A percentile compares a stretch with the other conserved stretches of the same genome.
Conservation (phyloP, 805 yeast genomes). For the Pichia heedii region DNA sequence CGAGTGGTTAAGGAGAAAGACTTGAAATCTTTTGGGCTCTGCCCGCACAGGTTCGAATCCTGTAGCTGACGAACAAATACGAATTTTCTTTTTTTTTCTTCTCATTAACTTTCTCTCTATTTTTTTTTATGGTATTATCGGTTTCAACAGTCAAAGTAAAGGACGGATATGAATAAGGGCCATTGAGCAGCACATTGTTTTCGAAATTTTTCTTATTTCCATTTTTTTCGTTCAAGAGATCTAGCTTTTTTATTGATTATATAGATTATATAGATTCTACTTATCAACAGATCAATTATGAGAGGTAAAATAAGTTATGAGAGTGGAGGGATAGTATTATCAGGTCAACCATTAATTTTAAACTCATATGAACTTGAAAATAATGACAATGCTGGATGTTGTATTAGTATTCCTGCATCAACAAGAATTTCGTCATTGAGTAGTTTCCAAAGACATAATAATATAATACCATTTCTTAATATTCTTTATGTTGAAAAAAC, state of each 20-base stretch:
- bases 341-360: conserved; percentile 7
- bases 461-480: conserved; percentile 18
- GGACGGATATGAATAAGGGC: too few species aligned
- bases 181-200: too few species aligned
- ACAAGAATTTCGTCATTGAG: conserved; percentile 9
- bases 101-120: background rate
- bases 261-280: too few species aligned
- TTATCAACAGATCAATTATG: background rate
- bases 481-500: conserved; percentile 22
- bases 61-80: conserved; percentile 17
- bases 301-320: conserved; percentile 4
- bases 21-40: conserved; percentile 15
- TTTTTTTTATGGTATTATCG: too few species aligned
- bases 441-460: background rate
- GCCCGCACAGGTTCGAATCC: conserved; percentile 16
- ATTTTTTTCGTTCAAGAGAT: too few species aligned
- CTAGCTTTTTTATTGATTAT: too few species aligned
- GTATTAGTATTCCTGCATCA: conserved; percentile 13
- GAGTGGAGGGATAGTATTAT: conserved; percentile 1
- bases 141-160: too few species aligned
- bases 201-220: too few species aligned
- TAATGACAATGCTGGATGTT: conserved; percentile 6
- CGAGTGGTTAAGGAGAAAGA: conserved; percentile 16
- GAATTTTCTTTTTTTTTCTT: too few species aligned
- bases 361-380: background rate